phyloP scores from a whole-genome alignment of 371 early-diverging fungal species.

The Capniomyces stellatus region DNA sequence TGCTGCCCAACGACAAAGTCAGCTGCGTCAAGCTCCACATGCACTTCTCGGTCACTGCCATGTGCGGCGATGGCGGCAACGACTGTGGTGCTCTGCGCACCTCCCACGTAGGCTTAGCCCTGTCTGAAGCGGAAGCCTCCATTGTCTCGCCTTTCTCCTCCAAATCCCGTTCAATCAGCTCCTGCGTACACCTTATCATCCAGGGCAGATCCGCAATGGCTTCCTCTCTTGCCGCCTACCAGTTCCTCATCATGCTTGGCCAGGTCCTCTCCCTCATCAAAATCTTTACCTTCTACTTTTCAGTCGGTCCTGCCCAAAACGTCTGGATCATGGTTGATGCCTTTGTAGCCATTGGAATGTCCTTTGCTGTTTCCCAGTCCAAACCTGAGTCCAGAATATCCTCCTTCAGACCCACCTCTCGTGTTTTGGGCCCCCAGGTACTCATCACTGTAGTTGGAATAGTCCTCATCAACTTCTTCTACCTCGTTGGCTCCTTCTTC shows the following conservation, averaged over 20 bases:
- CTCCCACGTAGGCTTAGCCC: constrained; percentile 76
- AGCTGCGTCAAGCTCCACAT: constrained; percentile 39
- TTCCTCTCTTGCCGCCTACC: constrained; percentile 59
- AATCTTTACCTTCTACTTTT: constrained; percentile 37
- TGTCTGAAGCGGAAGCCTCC: constrained; percentile 54
- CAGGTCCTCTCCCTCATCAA: constrained; percentile 46
- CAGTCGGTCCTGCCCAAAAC: constrained; percentile 31
- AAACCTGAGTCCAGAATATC: constrained; percentile 34
- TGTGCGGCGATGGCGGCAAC: constrained; percentile 94
- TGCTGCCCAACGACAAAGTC: constrained; percentile 54
- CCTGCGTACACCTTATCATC: constrained; percentile 48
- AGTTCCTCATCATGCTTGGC: constrained; percentile 60
- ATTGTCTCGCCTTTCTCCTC: constrained; percentile 74
- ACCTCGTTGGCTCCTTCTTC: constrained; percentile 24
- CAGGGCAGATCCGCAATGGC: constrained; percentile 63
- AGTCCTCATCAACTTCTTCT: constrained; percentile 35
- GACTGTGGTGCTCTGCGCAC: constrained; percentile 85
- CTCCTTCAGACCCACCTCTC: constrained; percentile 43
- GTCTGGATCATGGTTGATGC: constrained; percentile 58
- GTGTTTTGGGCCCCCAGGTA: constrained; percentile 47
- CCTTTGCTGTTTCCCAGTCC: constrained; percentile 44
- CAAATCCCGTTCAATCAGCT: constrained; percentile 29
- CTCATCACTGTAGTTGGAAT: constrained; percentile 41
- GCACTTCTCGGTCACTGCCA: constrained; percentile 38
- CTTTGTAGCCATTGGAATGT: constrained; percentile 38